phyloP scores from a whole-genome alignment of 305 asterid species.

The Solanum hybrid region DNA sequence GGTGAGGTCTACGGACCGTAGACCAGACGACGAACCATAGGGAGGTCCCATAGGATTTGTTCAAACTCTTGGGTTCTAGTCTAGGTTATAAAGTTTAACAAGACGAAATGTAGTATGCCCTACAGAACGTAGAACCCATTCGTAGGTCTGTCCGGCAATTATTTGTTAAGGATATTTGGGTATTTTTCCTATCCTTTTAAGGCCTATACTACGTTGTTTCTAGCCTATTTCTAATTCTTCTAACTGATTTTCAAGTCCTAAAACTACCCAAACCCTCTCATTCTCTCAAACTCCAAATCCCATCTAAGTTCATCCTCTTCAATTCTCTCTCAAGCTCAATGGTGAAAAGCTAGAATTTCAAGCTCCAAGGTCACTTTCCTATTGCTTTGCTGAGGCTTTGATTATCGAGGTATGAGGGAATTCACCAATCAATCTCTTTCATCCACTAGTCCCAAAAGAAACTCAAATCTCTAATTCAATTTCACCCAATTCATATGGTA shows the following conservation, averaged over 20 bases:
- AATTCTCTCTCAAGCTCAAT: neutral
- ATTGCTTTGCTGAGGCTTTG: neutral
- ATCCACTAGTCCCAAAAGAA: neutral
- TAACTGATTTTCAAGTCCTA: neutral
- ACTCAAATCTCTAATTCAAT: neutral
- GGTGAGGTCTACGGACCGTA: neutral
- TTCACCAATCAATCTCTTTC: neutral
- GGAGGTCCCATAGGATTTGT: neutral
- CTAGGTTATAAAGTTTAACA: neutral
- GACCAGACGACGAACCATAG: neutral
- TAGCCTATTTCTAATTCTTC: neutral
- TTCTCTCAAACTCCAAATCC: neutral
- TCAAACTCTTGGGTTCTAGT: neutral
- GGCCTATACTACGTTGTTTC: neutral
- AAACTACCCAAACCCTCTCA: neutral
- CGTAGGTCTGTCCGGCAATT: neutral
- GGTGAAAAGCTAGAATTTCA: neutral
- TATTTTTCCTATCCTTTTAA: neutral
- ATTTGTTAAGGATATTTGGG: neutral
- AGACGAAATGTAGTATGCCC: neutral
- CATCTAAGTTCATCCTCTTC: neutral
- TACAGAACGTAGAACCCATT: neutral
- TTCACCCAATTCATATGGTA: neutral
- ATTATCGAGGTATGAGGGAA: neutral
- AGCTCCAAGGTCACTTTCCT: neutral